Base-by-base conservation (phyloP, 805 yeast genomes). In the Zygosaccharomyces gambellarensis region DNA sequence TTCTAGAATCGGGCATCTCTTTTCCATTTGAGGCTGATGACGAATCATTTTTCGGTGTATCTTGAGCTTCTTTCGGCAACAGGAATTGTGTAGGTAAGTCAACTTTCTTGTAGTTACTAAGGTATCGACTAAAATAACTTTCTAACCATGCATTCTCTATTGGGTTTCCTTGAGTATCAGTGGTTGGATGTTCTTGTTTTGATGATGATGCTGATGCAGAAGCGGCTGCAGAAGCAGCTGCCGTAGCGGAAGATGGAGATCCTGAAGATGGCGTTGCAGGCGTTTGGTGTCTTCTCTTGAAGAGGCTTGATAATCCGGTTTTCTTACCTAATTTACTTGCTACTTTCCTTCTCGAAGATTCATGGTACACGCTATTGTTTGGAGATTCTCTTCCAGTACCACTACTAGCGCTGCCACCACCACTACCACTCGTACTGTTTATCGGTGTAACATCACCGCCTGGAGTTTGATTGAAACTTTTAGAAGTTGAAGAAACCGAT, bases 101-200 rank as follows among this genome's bases (percentile, higher is more conserved):
- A 9, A 65, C 41, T 32, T 49, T 57, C 42, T 53, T 56, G 47
- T 57, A 64, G 50, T 65, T 65, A 28, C 50, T 58, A 10, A 65
- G 43, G 12, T 43, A 49, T 11, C 55, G 50, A 22, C 57, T 48
- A 32, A 55, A 64, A 41, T 59, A 55, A 40, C 60, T 53, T 38
- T 63, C 70, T 36, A 64, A 47, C 60, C 62, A 61, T 19, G 49
- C 52, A 43, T 56, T 62, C 41, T 62, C 59, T 11, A 56, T 52
- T 5, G 47, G 21, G 38, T 32, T 32, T 5, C 39, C 45, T 30
- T 28, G 48, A 27, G 23, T 19, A 14, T 27, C 39, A 27, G 39
- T 27, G n/a, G 34, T 40, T 30, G 32, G 11, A n/a, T 28, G 55
- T 12, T 23, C 51, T 25, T 19, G 23, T 46, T 34, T 42, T 17